These are phyloP conservation scores for Astraeus odoratus DNA, from an alignment of 768 basidiomycete genomes.

Conservation along the genomic window DNA sequence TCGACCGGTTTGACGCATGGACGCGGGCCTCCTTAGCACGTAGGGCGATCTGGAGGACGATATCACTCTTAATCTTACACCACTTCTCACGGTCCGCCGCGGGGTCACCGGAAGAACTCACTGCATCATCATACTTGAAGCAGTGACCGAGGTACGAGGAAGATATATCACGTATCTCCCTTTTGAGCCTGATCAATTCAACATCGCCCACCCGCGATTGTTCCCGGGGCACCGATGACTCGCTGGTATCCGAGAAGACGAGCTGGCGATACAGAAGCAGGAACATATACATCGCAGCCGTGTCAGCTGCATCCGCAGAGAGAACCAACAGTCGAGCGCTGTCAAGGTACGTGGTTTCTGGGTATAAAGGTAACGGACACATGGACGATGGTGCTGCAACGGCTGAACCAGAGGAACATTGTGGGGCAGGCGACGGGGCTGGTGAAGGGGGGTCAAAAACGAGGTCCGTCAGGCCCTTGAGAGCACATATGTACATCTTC, in stretches of 20 bases:
- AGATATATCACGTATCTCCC: conserved; percentile 64
- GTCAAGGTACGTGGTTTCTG: conserved; percentile 81
- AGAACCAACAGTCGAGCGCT: conserved; percentile 58
- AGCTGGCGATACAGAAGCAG: conserved; percentile 76
- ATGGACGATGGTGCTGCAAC: conserved; percentile 25
- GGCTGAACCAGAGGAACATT: conserved; percentile 21
- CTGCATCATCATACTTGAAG: conserved; percentile 33
- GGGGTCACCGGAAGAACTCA: not conserved
- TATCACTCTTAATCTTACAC: conserved; percentile 50
- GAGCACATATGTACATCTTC: conserved; percentile 45
- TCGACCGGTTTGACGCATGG: conserved; percentile 18
- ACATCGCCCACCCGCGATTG: conserved; percentile 40
- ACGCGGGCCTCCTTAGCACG: conserved; percentile 47
- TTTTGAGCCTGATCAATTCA: conserved; percentile 56
- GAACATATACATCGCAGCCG: conserved; percentile 72
- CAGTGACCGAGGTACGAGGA: conserved; percentile 56
- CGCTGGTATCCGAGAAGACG: conserved; percentile 40
- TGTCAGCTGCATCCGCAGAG: conserved; percentile 66
- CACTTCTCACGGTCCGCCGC: conserved; percentile 46
- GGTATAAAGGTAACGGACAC: conserved; percentile 41
- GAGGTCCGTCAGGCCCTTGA: conserved; percentile 58
- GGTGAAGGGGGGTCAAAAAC: conserved; percentile 49
- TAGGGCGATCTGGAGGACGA: conserved; percentile 70
- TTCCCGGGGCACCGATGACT: conserved; percentile 24
- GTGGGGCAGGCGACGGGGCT: conserved; percentile 29